Conservation (phyloP, 163 green algal species). For the Scenedesmus sp. region DNA sequence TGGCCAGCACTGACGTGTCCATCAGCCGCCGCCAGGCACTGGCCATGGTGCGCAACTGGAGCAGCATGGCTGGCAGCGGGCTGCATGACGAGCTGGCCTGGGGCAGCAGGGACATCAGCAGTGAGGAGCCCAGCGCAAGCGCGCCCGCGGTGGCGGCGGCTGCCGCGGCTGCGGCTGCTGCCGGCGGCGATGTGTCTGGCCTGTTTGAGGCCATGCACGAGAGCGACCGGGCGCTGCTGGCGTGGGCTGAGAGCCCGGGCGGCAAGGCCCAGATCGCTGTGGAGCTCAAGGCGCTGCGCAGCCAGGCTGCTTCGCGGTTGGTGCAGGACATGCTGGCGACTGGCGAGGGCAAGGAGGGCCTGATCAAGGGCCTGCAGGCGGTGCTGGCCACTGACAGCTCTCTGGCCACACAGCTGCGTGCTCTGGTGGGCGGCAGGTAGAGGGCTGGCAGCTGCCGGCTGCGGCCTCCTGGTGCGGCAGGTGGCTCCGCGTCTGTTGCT, state of each 20-base stretch:
- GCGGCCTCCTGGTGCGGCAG: background rate
- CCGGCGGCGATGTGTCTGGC: constrained; percentile 30
- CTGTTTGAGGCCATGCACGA: constrained; percentile 45
- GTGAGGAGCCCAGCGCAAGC: background rate
- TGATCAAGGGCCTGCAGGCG: constrained; percentile 76
- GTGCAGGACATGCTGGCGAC: constrained; percentile 73
- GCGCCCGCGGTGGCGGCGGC: constrained; percentile 30
- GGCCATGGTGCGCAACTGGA: constrained; percentile 45
- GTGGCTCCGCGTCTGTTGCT: background rate
- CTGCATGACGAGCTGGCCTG: constrained; percentile 44
- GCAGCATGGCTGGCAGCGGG: constrained; percentile 35
- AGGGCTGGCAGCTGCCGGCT: background rate
- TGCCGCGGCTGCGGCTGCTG: constrained; percentile 36
- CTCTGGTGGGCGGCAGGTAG: constrained; percentile 46
- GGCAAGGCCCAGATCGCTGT: constrained; percentile 63
- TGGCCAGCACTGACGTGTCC: constrained; percentile 66
- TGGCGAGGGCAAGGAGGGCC: constrained; percentile 80
- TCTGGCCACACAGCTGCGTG: constrained; percentile 70
- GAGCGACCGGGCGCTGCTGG: constrained; percentile 63
- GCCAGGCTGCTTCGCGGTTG: constrained; percentile 62
- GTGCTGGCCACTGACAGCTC: constrained; percentile 71
- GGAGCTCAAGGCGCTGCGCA: constrained; percentile 74
- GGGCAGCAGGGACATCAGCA: constrained; percentile 9
- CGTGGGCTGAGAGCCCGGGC: constrained; percentile 68
- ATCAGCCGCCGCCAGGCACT: constrained; percentile 54